These are phyloP conservation scores for Pythium dissimile DNA, from an alignment of 352 stramenopile species.

Conservation along the genomic window DNA sequence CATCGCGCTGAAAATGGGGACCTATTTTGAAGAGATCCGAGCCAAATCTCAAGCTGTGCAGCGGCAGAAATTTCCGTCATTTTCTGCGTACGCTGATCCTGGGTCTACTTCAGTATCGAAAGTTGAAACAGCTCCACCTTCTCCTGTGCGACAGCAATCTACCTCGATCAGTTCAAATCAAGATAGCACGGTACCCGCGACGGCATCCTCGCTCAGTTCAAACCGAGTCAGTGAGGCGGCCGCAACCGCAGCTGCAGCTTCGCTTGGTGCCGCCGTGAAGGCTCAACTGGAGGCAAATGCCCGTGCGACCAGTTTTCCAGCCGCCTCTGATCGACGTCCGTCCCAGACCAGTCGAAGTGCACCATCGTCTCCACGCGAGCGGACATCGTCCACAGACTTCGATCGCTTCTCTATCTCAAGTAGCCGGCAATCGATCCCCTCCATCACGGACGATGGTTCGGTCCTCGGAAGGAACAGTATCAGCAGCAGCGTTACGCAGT, in stretches of 20 bases:
- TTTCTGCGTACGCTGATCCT: conserved; percentile 13
- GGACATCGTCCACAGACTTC: conserved; percentile 15
- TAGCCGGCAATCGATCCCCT: conserved; percentile 16
- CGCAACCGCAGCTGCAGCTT: conserved; percentile 1
- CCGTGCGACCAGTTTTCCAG: conserved; percentile 1
- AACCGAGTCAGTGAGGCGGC: neutral
- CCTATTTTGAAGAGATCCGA: conserved; percentile 86
- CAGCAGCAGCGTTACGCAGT: conserved; percentile 66
- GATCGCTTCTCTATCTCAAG: conserved; percentile 16
- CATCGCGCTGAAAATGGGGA: conserved; percentile 80
- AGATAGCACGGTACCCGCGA: too few relatives aligned
- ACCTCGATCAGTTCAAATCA: neutral
- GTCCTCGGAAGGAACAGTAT: conserved; percentile 28
- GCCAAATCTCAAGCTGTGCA: conserved; percentile 79
- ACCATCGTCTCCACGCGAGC: conserved; percentile 14
- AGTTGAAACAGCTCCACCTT: conserved; percentile 10
- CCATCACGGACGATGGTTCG: conserved; percentile 14
- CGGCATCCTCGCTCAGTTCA: neutral
- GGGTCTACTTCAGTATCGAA: conserved; percentile 1
- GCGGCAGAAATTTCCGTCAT: conserved; percentile 57
- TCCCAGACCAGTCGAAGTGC: conserved; percentile 12
- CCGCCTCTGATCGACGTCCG: neutral
- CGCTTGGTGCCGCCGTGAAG: conserved; percentile 10
- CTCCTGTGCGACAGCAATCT: neutral
- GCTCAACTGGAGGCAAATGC: conserved; percentile 12